Evolutionary conservation across 2,329 filamentous ascomycete species (phyloP).

Genomic region (Fusarium sp.): DNA sequence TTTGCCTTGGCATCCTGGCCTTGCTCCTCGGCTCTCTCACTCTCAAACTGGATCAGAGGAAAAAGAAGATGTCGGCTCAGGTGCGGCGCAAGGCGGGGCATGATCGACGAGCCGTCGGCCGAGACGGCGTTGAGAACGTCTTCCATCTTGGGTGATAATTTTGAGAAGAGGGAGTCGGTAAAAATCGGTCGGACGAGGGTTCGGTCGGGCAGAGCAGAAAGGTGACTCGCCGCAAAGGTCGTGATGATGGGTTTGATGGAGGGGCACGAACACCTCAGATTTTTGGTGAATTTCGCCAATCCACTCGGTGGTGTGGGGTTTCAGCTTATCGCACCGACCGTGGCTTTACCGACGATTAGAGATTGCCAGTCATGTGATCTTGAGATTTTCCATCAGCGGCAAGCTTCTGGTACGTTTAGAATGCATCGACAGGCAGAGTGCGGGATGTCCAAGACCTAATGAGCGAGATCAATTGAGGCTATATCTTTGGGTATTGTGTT

Average conservation of each 20-base stretch:
- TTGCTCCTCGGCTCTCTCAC: conserved; percentile 82
- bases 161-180: conserved; percentile 13
- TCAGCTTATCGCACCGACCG: conserved; percentile 46
- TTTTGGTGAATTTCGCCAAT: conserved; percentile 57
- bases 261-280: conserved; percentile 50
- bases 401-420: conserved; percentile 32
- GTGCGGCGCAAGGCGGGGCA: conserved; percentile 89
- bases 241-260: conserved; percentile 49
- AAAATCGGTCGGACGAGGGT: conserved; percentile 24
- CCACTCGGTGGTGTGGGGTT: conserved; percentile 53
- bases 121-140: conserved; percentile 63
- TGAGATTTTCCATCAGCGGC: conserved; percentile 46
- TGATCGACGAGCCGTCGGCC: conserved; percentile 80
- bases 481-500: not conserved
- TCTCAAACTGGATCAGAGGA: conserved; percentile 92
- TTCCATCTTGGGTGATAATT: conserved; percentile 51
- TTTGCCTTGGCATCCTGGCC: conserved; percentile 67
- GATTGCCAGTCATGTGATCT: conserved; percentile 54
- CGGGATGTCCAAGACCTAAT: conserved; percentile 7
- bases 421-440: conserved; percentile 27
- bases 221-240: conserved; percentile 46
- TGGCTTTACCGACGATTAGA: conserved; percentile 49
- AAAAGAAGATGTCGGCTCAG: conserved; percentile 97
- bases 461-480: conserved; percentile 24
- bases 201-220: conserved; percentile 28